Conservation (phyloP, 768 basidiomycete genomes). For the Candolleomyces aberdarensis region DNA sequence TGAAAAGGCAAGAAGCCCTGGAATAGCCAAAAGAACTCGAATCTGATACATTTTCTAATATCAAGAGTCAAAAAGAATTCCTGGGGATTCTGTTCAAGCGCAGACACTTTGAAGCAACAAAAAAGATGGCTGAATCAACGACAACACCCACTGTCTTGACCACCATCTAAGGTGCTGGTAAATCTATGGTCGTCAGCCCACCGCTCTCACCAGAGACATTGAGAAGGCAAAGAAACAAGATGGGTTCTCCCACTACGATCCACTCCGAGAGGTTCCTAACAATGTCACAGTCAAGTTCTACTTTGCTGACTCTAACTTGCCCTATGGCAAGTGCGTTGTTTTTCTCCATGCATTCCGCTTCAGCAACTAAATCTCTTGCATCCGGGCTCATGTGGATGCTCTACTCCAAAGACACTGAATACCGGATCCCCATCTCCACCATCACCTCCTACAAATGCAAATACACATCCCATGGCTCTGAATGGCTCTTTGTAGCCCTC, state of each 20-base stretch:
- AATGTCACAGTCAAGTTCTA: constrained; percentile 81
- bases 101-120: background rate
- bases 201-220: background rate
- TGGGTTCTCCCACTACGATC: background rate
- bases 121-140: background rate
- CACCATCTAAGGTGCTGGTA: background rate
- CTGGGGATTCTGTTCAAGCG: background rate
- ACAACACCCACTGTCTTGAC: background rate
- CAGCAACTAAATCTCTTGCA: background rate
- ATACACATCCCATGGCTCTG: constrained; percentile 52
- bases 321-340: constrained; percentile 70
- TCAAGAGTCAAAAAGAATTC: background rate
- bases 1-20: no score
- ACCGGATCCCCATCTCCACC: constrained; percentile 87
- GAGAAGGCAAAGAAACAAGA: constrained; percentile 5
- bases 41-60: no score
- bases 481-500: constrained; percentile 73
- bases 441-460: constrained; percentile 94
- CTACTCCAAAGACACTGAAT: constrained; percentile 73
- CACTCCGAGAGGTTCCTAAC: background rate
- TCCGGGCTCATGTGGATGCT: constrained; percentile 92
- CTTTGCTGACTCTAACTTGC: constrained; percentile 95
- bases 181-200: background rate
- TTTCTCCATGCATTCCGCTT: background rate
- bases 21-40: no score